phyloP scores from a whole-genome alignment of 1,139 yeast genomes.

The Yamadazyma aaseri region DNA sequence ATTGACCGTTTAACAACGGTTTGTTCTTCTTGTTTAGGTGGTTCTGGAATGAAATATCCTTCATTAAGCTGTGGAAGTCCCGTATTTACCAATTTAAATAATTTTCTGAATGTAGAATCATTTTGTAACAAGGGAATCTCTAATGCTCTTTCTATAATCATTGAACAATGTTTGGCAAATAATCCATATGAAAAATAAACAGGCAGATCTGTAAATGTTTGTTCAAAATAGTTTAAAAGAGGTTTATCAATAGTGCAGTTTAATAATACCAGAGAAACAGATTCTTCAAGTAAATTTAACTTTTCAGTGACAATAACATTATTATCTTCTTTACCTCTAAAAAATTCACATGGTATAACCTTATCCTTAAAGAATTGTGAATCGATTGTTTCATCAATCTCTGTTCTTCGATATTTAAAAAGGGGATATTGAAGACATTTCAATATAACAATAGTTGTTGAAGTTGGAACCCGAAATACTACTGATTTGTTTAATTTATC shows the following conservation, averaged over 20 bases:
- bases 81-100: neutral
- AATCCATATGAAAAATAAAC: constrained; percentile 13
- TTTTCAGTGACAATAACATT: constrained; percentile 11
- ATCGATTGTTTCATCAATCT: constrained; percentile 6
- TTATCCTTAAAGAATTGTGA: neutral
- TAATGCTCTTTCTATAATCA: neutral
- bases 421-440: constrained; percentile 13
- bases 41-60: too few species aligned
- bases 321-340: constrained; percentile 10
- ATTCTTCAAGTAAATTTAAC: constrained; percentile 6
- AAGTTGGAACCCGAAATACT: constrained; percentile 4
- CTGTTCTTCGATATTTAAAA: constrained; percentile 11
- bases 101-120: neutral
- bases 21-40: too few species aligned
- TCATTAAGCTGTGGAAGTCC: too few species aligned
- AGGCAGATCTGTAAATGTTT: constrained; percentile 6
- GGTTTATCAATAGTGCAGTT: constrained; percentile 9
- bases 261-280: constrained; percentile 6
- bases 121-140: neutral
- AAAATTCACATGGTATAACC: constrained; percentile 13
- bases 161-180: constrained; percentile 4
- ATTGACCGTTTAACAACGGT: too few species aligned
- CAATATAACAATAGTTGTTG: constrained; percentile 5
- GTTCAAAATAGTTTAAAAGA: constrained; percentile 7
- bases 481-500: too few species aligned